Conservation (phyloP, 2,329 filamentous ascomycete species). For the Venturiaceae sp. region DNA sequence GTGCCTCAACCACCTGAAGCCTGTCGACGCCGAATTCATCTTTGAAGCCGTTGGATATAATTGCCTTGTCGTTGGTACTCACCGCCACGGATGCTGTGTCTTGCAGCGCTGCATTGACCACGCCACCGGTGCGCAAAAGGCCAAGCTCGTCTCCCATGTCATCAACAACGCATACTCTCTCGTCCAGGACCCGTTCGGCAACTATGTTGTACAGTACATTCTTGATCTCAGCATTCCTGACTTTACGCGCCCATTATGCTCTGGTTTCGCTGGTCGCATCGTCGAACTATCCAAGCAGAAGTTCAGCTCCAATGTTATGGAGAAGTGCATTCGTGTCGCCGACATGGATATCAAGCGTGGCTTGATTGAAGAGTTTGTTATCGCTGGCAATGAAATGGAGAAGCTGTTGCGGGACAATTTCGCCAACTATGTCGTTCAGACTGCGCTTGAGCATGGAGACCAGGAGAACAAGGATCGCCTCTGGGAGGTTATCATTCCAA, state of each 20-base stretch:
- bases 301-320: conserved; percentile 98
- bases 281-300: conserved; percentile 80
- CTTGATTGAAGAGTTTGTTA: conserved; percentile 71
- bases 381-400: conserved; percentile 66
- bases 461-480: conserved; percentile 62
- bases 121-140: conserved; percentile 80
- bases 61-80: conserved; percentile 86
- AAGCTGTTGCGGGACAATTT: conserved; percentile 84
- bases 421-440: conserved; percentile 98
- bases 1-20: conserved; percentile 86
- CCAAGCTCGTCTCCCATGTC: conserved; percentile 76
- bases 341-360: conserved; percentile 63
- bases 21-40: conserved; percentile 86
- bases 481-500: conserved; percentile 75
- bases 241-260: conserved; percentile 84
- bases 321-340: conserved; percentile 81
- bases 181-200: conserved; percentile 94
- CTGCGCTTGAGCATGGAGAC: conserved; percentile 78
- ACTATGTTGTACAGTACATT: conserved; percentile 98
- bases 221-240: conserved; percentile 72
- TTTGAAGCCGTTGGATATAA: conserved; percentile 85
- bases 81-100: conserved; percentile 95
- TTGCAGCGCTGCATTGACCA: conserved; percentile 98
- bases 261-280: conserved; percentile 66
- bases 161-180: conserved; percentile 79